phyloP scores from a whole-genome alignment of 2,329 filamentous ascomycete genomes.

The Cryphonectria japonica region DNA sequence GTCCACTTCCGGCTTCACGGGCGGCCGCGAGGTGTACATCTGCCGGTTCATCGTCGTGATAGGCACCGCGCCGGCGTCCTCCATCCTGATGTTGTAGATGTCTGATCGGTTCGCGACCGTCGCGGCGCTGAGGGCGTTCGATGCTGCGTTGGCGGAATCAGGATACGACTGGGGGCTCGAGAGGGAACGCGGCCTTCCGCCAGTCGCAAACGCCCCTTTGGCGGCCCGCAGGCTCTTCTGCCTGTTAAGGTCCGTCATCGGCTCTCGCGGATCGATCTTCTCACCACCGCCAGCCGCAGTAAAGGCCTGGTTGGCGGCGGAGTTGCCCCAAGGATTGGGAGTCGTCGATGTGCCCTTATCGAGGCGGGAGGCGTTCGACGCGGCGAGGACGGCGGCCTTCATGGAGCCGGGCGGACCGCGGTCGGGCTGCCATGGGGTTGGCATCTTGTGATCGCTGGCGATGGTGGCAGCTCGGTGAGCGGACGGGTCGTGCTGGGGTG shows the following conservation, averaged over 20 bases:
- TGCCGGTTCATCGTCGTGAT: slow-evolving; percentile 69
- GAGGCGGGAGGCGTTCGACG: slow-evolving; percentile 54
- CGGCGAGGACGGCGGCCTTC: slow-evolving; percentile 45
- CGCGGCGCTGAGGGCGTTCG: slow-evolving; percentile 75
- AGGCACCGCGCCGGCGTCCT: slow-evolving; percentile 69
- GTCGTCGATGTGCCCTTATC: slow-evolving; percentile 37
- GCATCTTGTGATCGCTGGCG: slow-evolving; percentile 38
- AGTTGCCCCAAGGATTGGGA: slow-evolving; percentile 58
- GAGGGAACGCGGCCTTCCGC: slow-evolving; percentile 61
- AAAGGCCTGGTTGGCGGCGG: slow-evolving; percentile 64
- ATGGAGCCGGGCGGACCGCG: slow-evolving; percentile 53
- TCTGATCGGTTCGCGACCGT: slow-evolving; percentile 65
- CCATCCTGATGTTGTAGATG: slow-evolving; percentile 51
- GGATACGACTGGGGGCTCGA: slow-evolving; percentile 61
- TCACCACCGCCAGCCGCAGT: slow-evolving; percentile 30
- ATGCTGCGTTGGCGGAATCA: slow-evolving; percentile 61
- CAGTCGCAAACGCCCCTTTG: slow-evolving; percentile 71
- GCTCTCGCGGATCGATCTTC: slow-evolving; percentile 47
- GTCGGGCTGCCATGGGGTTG: slow-evolving; percentile 58
- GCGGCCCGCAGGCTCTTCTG: slow-evolving; percentile 75
- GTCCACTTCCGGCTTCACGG: slow-evolving; percentile 71
- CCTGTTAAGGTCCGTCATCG: slow-evolving; percentile 48
- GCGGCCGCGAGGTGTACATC: slow-evolving; percentile 79
- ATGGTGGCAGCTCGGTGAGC: slow-evolving; percentile 46
- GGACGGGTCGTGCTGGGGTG: slow-evolving; percentile 62